Percentiles rank a stretch among this genome's conserved stretches.
phyloP scores from a whole-genome alignment of 73 alveolate genomes.

The Blepharisma stoltei region DNA sequence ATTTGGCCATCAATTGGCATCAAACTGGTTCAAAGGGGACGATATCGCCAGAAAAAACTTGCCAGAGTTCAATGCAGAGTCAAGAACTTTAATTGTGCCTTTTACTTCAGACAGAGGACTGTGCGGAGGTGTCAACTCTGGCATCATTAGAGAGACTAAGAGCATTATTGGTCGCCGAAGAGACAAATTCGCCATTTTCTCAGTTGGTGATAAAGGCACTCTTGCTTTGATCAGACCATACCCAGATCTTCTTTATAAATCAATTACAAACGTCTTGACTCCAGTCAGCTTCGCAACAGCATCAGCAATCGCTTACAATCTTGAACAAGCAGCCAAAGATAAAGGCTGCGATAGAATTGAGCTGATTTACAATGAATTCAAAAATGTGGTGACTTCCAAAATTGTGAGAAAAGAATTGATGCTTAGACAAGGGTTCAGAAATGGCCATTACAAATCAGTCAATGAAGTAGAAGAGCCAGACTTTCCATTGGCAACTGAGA shows the following conservation, averaged over 20 bases:
- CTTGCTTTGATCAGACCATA: conserved; percentile 78
- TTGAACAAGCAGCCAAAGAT: conserved; percentile 42
- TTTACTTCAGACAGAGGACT: conserved; percentile 83
- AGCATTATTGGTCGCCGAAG: conserved; percentile 55
- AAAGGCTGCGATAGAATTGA: conserved; percentile 63
- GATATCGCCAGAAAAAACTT: conserved; percentile 68
- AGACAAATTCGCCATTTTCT: conserved; percentile 56
- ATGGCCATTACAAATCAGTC: conserved; percentile 21
- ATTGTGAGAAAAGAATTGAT: conserved; percentile 68
- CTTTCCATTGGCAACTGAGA: conserved; percentile 32
- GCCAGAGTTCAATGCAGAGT: conserved; percentile 51
- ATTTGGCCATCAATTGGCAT: conserved; percentile 68
- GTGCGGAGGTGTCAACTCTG: conserved; percentile 89
- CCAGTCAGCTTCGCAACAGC: conserved; percentile 69
- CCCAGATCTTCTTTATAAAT: conserved; percentile 65
- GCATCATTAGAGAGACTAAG: conserved; percentile 70
- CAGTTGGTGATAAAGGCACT: conserved; percentile 83
- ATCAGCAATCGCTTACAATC: conserved; percentile 65
- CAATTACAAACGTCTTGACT: conserved; percentile 53
- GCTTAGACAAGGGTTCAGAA: conserved; percentile 63
- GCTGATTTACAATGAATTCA: conserved; percentile 71
- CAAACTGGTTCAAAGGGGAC: conserved; percentile 73
- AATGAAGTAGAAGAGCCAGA: conserved; percentile 36
- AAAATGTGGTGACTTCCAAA: conserved; percentile 63
- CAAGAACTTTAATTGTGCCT: conserved; percentile 66